These are phyloP conservation scores for Sungouiella thailandica DNA, from an alignment of 805 yeast species.

Conservation along the genomic window DNA sequence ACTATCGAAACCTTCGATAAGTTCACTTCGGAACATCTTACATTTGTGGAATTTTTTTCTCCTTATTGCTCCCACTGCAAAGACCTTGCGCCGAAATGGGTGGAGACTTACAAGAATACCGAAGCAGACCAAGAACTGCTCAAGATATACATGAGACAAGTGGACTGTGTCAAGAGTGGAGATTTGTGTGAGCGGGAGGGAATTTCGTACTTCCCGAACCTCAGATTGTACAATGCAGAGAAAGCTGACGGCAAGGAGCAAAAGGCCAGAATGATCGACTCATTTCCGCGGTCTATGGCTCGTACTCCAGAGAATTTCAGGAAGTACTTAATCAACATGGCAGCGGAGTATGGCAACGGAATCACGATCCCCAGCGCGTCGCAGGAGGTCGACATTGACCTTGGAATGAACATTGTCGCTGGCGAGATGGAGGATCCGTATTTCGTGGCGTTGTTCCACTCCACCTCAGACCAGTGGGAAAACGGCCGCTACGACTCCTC, in stretches of 20 bases:
- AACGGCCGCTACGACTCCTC: conserved; percentile 30
- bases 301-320: conserved; percentile 47
- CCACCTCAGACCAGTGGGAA: conserved; percentile 38
- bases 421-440: conserved; percentile 47
- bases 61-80: conserved; percentile 87
- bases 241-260: conserved; percentile 22
- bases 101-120: conserved; percentile 50
- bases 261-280: conserved; percentile 27
- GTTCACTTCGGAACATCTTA: conserved; percentile 47
- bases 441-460: conserved; percentile 65
- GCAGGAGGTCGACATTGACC: conserved; percentile 31
- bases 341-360: conserved; percentile 40
- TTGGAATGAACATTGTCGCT: conserved; percentile 44
- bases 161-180: conserved; percentile 81
- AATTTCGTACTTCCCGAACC: conserved; percentile 62
- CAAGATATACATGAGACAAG: conserved; percentile 61
- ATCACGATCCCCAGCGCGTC: conserved; percentile 40
- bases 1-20: conserved; percentile 47
- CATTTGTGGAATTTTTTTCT: conserved; percentile 83
- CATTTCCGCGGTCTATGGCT: conserved; percentile 44
- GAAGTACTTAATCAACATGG: conserved; percentile 51
- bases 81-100: conserved; percentile 79
- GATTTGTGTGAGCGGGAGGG: conserved; percentile 74
- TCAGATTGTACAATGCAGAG: conserved; percentile 53
- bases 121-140: conserved; percentile 39